These are phyloP conservation scores for Leccinum aurantiacum DNA, from an alignment of 768 basidiomycete species.

Conservation along the genomic window DNA sequence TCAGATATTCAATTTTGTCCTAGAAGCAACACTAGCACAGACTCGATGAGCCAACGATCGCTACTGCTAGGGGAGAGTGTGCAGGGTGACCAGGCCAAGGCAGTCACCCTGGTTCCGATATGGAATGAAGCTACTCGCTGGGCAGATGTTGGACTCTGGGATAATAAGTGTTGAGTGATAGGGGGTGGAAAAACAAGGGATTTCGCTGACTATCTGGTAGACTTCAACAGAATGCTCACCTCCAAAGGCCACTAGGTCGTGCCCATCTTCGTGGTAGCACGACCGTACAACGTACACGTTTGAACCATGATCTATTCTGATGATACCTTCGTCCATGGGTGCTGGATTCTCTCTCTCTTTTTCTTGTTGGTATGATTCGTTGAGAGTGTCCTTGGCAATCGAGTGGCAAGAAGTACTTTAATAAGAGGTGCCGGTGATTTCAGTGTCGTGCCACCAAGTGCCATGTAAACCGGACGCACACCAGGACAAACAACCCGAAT, in stretches of 20 bases:
- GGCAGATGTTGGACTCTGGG: slow-evolving; percentile 44
- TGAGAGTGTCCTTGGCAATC: not conserved
- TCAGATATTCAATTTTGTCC: slow-evolving; percentile 9
- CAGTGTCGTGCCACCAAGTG: not conserved
- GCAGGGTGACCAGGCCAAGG: slow-evolving; percentile 76
- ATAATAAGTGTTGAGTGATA: slow-evolving; percentile 11
- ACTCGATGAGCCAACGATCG: slow-evolving; percentile 76
- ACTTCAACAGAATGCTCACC: slow-evolving; percentile 73
- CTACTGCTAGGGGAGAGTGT: slow-evolving; percentile 63
- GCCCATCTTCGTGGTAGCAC: slow-evolving; percentile 59
- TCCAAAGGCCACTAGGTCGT: slow-evolving; percentile 71
- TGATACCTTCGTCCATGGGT: slow-evolving; percentile 46
- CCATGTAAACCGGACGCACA: not conserved
- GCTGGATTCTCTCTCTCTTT: not conserved
- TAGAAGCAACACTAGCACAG: slow-evolving; percentile 22
- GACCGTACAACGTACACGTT: slow-evolving; percentile 62
- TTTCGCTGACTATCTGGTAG: slow-evolving; percentile 55
- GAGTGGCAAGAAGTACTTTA: not conserved
- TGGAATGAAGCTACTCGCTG: slow-evolving; percentile 67
- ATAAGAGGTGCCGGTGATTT: too few relatives aligned
- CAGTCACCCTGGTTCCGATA: slow-evolving; percentile 66
- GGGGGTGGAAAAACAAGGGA: slow-evolving; percentile 4
- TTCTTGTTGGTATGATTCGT: not conserved
- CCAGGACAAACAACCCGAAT: not conserved
- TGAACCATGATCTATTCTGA: slow-evolving; percentile 58